These are phyloP conservation scores for Puccinia horiana DNA, from an alignment of 1,284 basidiomycete species.

Conservation along the genomic window DNA sequence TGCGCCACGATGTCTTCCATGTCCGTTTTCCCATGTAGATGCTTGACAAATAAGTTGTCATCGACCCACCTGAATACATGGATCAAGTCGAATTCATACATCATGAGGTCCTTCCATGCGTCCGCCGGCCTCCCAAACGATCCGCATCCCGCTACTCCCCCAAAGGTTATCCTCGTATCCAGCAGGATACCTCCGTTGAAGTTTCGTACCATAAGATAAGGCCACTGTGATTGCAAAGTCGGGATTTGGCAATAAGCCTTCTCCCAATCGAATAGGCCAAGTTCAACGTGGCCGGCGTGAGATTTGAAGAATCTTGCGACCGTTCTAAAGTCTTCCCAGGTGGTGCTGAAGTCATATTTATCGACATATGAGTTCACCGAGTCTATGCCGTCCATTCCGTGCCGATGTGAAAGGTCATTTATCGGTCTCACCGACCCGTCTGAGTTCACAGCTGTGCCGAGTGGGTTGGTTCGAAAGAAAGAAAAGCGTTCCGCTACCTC, in stretches of 20 bases:
- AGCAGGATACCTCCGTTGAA: background rate
- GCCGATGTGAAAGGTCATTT: background rate
- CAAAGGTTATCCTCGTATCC: too few relatives aligned
- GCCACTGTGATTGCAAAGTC: background rate
- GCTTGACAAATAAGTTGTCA: background rate
- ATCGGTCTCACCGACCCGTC: background rate
- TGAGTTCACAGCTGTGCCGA: background rate
- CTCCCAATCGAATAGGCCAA: background rate
- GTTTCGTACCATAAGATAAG: background rate
- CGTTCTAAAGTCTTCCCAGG: background rate
- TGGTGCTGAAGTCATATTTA: background rate
- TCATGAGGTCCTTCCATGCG: background rate
- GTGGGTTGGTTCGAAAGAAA: background rate
- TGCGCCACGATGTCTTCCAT: background rate
- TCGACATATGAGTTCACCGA: background rate
- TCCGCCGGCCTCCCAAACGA: conserved; percentile 17
- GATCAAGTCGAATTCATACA: background rate
- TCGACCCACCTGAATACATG: conserved; percentile 13
- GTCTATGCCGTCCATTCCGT: too few relatives aligned
- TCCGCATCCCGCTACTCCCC: too few relatives aligned
- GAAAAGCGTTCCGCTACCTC: background rate
- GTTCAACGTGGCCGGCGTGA: background rate
- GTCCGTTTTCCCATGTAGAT: too few relatives aligned
- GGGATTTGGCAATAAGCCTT: background rate
- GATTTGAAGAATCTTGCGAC: background rate